Conservation (phyloP, 768 basidiomycete species). For the Pleurotus citrinopileatus region DNA sequence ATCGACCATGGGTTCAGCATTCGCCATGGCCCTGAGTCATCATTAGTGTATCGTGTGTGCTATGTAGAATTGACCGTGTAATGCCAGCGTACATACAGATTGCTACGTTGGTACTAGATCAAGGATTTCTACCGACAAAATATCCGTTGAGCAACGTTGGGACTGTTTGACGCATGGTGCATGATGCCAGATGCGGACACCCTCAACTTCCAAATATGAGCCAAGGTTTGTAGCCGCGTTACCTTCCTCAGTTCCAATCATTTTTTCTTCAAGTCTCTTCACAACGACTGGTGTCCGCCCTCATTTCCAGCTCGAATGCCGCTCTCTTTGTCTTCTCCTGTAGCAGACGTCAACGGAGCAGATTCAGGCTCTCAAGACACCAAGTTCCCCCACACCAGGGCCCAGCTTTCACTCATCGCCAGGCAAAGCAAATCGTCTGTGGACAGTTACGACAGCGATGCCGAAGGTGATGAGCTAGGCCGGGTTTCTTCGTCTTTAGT, state of each 20-base stretch:
- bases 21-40: too few species aligned
- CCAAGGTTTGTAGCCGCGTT: constrained; percentile 9
- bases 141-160: neutral
- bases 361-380: constrained; percentile 14
- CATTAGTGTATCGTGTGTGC: too few species aligned
- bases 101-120: neutral
- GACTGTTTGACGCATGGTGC: too few species aligned
- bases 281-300: neutral
- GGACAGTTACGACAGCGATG: constrained; percentile 56
- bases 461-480: constrained; percentile 48
- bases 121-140: neutral
- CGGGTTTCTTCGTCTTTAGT: constrained; percentile 62
- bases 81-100: neutral
- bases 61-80: neutral
- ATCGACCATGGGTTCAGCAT: too few species aligned
- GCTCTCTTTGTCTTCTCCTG: constrained; percentile 7
- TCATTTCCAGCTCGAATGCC: neutral
- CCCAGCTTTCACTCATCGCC: constrained; percentile 72
- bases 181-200: too few species aligned
- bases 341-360: neutral
- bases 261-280: constrained; percentile 3
- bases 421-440: constrained; percentile 54
- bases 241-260: constrained; percentile 7
- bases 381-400: constrained; percentile 80
- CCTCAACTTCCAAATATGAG: constrained; percentile 11